Evolutionary conservation across 2,329 filamentous ascomycete genomes (phyloP).

Genomic region (Penicillium rolfsii): DNA sequence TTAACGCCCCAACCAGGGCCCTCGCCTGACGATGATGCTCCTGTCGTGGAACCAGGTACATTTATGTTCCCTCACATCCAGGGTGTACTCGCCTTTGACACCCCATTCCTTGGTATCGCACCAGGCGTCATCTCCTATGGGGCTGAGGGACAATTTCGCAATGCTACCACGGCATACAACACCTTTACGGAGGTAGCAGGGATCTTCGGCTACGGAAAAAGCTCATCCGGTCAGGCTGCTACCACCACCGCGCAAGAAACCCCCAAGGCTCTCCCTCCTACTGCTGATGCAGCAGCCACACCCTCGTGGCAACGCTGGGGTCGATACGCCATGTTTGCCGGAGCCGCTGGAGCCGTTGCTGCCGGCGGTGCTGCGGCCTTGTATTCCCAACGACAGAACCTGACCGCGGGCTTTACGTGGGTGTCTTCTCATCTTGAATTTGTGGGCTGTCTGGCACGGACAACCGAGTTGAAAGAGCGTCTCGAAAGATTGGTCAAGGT

Average conservation of each 20-base stretch:
- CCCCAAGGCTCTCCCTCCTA: constrained; percentile 32
- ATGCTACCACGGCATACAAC: constrained; percentile 70
- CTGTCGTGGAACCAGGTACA: constrained; percentile 35
- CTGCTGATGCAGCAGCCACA: constrained; percentile 51
- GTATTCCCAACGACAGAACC: constrained; percentile 80
- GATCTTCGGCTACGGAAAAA: constrained; percentile 65
- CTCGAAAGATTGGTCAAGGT: constrained; percentile 69
- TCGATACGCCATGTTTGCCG: constrained; percentile 81
- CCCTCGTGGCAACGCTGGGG: constrained; percentile 77
- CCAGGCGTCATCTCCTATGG: constrained; percentile 55
- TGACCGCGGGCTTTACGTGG: constrained; percentile 77
- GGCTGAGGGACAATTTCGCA: constrained; percentile 83
- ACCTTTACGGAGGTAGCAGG: constrained; percentile 66
- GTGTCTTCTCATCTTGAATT: constrained; percentile 90
- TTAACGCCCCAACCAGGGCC: constrained; percentile 27
- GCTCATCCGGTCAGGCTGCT: constrained; percentile 21
- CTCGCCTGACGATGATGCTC: constrained; percentile 20
- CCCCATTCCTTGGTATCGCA: constrained; percentile 69
- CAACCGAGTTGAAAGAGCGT: constrained; percentile 76
- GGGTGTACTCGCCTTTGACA: constrained; percentile 90
- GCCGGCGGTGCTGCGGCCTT: constrained; percentile 82
- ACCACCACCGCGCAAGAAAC: constrained; percentile 17
- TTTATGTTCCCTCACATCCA: constrained; percentile 95
- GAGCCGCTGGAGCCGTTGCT: constrained; percentile 76
- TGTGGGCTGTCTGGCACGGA: constrained; percentile 83